Base-by-base conservation (phyloP, 2,329 filamentous ascomycete species). In the Microdochium nivale region DNA sequence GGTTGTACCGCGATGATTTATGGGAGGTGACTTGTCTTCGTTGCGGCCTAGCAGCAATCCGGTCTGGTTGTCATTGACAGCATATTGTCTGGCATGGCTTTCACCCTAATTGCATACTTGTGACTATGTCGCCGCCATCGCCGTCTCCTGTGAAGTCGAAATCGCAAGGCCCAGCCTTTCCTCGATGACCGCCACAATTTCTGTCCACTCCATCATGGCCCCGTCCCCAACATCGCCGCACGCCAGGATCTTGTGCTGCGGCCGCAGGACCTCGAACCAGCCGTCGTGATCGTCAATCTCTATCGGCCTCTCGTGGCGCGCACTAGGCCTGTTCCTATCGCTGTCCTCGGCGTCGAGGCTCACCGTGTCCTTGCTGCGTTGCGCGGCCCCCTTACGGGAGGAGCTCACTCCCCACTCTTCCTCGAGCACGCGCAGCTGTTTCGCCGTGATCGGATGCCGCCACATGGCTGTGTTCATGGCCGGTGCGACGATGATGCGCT, bases 401-500 rank as follows among this genome's bases (percentile, higher is more conserved):
- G 5, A 44, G 32, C 52, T n/a, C 47, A 77, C 65, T 5, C 84
- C 85, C 90, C 90, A 96, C 53, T 90, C 87, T 48, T 86, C 78
- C 56, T 84, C 78, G 47, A 96, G 70, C 0, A 87, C 72, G 40
- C 71, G 71, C 35, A 96, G 69, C 56, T 96, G 89, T 56, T 79
- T 81, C 49, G 70, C 76, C 1, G 91, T 96, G 47, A 95, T 73
- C 2, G 90, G 91, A 64, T 96, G 90, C 51, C 77, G 74, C 86
- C 88, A 95, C 91, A 96, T 96, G 3, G 85, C 83, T 24, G 83
- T 90, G 66, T 96, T 96, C 89, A 96, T 95, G 27, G 87, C 84
- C 1, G 86, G 84, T 2, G 87, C 87, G 0, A 92, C 86, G 1
- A 94, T 61, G 33, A 95, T 89, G 56, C 75, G 79, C 66, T 85